Evolutionary conservation across 179 eudicot genomes (phyloP).

Genomic region (Pouteria campechiana): DNA sequence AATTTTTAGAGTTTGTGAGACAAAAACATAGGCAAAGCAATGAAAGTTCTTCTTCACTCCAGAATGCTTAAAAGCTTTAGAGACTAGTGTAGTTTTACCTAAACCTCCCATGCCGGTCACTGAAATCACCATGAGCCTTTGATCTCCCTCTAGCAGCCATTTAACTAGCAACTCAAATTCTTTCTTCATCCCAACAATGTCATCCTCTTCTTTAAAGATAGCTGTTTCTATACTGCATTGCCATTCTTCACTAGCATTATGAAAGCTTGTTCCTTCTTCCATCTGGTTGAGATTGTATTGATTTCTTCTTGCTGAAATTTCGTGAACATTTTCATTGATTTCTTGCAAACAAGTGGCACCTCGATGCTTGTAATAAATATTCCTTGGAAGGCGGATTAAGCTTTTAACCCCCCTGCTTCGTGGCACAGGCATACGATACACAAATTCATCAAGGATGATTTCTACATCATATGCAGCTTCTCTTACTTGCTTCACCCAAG

Average conservation of each 20-base stretch:
- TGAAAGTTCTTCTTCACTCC: slow-evolving; percentile 16
- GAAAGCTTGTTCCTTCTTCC: slow-evolving; percentile 4
- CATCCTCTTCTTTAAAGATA: slow-evolving; percentile 13
- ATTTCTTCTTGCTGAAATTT: slow-evolving; percentile 18
- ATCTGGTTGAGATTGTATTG: slow-evolving; percentile 7
- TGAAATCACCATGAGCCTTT: slow-evolving; percentile 12
- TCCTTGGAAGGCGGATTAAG: slow-evolving; percentile 9
- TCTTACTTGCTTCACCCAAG: slow-evolving; percentile 27
- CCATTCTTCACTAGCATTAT: slow-evolving; percentile 10
- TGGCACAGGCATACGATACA: slow-evolving; percentile 10
- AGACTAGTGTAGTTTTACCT: slow-evolving; percentile 44
- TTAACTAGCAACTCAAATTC: neutral
- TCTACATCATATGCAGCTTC: slow-evolving; percentile 15
- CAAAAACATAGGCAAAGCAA: slow-evolving; percentile 34
- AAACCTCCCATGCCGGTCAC: slow-evolving; percentile 49
- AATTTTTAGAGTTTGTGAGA: slow-evolving; percentile 22
- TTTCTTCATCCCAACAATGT: slow-evolving; percentile 18
- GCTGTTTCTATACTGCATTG: slow-evolving; percentile 18
- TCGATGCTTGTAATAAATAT: neutral
- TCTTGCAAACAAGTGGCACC: slow-evolving; percentile 8
- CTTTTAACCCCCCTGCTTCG: slow-evolving; percentile 4
- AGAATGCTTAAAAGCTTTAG: slow-evolving; percentile 30
- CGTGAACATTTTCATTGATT: slow-evolving; percentile 15
- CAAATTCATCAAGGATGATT: slow-evolving; percentile 17
- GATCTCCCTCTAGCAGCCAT: slow-evolving; percentile 8